Evolutionary conservation across 2,329 filamentous ascomycete species (phyloP).

Genomic region (Geosmithia flava): DNA sequence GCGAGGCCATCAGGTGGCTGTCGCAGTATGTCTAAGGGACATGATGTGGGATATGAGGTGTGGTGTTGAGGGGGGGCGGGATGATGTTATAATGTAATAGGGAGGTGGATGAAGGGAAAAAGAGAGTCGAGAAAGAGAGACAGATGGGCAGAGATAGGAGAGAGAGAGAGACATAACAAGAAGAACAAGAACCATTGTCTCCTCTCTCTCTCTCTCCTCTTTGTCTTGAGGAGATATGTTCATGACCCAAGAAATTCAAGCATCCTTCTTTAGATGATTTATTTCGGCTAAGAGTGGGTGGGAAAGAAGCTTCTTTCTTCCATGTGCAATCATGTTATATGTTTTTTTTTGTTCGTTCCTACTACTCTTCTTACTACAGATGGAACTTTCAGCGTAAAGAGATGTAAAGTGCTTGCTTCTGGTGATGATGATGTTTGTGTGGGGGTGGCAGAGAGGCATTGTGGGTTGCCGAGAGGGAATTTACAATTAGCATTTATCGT

Average conservation of each 20-base stretch:
- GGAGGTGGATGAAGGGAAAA: too few species aligned
- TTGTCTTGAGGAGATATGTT: neutral
- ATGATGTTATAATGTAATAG: too few species aligned
- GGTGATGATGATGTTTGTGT: neutral
- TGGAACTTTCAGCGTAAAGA: neutral
- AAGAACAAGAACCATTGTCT: neutral
- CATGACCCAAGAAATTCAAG: neutral
- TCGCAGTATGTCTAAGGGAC: conserved; percentile 69
- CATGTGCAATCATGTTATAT: neutral
- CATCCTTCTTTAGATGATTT: neutral
- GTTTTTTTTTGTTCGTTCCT: neutral
- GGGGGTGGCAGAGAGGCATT: neutral
- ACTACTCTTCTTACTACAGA: neutral
- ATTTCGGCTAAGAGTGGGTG: neutral
- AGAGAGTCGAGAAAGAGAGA: too few species aligned
- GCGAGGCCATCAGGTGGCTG: conserved; percentile 83
- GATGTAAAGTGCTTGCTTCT: neutral
- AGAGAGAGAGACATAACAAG: too few species aligned
- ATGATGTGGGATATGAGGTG: too few species aligned
- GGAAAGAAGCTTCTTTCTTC: neutral
- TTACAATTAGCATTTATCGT: too few species aligned
- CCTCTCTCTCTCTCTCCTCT: neutral
- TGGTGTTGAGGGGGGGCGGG: too few species aligned
- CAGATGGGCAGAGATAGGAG: too few species aligned
- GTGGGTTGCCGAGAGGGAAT: neutral